Conservation (phyloP, 805 yeast species). For the Wickerhamiella hasegawae region DNA sequence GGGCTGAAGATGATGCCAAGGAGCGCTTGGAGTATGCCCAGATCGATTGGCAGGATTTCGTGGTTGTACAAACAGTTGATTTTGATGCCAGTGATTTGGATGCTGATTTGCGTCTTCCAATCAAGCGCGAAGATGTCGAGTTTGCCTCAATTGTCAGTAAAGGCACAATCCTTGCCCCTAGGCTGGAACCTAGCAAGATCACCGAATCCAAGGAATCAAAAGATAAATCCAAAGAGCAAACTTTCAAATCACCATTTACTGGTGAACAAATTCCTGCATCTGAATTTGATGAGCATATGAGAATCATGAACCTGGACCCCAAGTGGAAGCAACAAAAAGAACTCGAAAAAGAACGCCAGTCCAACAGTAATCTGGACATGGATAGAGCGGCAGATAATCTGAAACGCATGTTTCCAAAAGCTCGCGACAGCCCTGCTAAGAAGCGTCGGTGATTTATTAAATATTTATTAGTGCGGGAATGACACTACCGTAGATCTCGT, state of each 20-base stretch:
- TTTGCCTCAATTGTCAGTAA: slow-evolving; percentile 31
- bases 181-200: too few species aligned
- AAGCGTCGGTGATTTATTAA: too few species aligned
- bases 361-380: slow-evolving; percentile 22
- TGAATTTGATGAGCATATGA: slow-evolving; percentile 50
- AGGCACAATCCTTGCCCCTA: not conserved
- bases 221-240: slow-evolving; percentile 15
- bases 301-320: slow-evolving; percentile 60
- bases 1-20: slow-evolving; percentile 22
- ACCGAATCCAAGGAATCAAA: not conserved
- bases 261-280: slow-evolving; percentile 53
- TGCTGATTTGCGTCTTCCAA: slow-evolving; percentile 28
- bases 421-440: not conserved
- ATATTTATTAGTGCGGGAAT: too few species aligned
- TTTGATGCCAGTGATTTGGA: slow-evolving; percentile 36
- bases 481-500: slow-evolving; percentile 10
- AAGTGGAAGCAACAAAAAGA: slow-evolving; percentile 50
- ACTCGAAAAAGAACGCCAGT: slow-evolving; percentile 18
- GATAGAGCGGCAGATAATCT: slow-evolving; percentile 24
- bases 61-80: slow-evolving; percentile 49
- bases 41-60: slow-evolving; percentile 80
- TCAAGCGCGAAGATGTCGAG: slow-evolving; percentile 4
- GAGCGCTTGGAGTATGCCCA: slow-evolving; percentile 43
- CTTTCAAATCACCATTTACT: slow-evolving; percentile 66
- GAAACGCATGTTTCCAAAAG: slow-evolving; percentile 15